A percentile compares a stretch with the other conserved stretches of the same genome.
phyloP scores from a whole-genome alignment of 1,139 yeast genomes.

The Cylindricascospora bacillispora region DNA sequence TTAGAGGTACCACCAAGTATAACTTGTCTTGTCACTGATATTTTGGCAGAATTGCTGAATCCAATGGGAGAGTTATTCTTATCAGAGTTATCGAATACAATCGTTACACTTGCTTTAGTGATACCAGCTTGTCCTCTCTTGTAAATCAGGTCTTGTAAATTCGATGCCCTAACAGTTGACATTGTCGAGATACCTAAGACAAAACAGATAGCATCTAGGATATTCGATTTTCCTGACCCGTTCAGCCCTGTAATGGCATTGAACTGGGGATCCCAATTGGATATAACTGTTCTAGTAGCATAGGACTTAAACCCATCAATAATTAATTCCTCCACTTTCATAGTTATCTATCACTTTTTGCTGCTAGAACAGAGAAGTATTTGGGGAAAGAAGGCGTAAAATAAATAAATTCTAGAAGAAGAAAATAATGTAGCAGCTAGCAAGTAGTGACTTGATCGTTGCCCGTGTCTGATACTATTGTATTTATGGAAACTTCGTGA shows the following conservation, averaged over 20 bases:
- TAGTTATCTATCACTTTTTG: no score
- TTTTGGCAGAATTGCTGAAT: constrained; percentile 64
- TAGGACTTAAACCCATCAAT: constrained; percentile 97
- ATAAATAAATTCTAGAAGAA: no score
- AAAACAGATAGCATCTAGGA: constrained; percentile 91
- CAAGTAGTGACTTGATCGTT: no score
- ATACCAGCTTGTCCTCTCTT: constrained; percentile 98
- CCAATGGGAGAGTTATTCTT: constrained; percentile 73
- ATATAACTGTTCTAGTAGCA: constrained; percentile 90
- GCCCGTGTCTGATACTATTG: no score
- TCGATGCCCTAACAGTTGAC: constrained; percentile 88
- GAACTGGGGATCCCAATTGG: constrained; percentile 92
- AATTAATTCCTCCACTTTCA: constrained; percentile 92
- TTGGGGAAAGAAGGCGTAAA: no score
- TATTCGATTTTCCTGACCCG: constrained; percentile 86
- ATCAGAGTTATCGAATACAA: constrained; percentile 83
- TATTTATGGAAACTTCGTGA: no score
- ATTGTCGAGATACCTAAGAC: constrained; percentile 94
- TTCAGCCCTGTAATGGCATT: constrained; percentile 96
- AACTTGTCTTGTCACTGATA: constrained; percentile 86
- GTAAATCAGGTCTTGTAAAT: constrained; percentile 84
- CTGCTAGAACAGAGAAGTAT: no score
- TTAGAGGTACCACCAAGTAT: constrained; percentile 87
- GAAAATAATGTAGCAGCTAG: no score
- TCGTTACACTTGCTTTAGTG: constrained; percentile 92